Conservation (phyloP, 495 filamentous ascomycete genomes). For the Baudoinia panamericana region DNA sequence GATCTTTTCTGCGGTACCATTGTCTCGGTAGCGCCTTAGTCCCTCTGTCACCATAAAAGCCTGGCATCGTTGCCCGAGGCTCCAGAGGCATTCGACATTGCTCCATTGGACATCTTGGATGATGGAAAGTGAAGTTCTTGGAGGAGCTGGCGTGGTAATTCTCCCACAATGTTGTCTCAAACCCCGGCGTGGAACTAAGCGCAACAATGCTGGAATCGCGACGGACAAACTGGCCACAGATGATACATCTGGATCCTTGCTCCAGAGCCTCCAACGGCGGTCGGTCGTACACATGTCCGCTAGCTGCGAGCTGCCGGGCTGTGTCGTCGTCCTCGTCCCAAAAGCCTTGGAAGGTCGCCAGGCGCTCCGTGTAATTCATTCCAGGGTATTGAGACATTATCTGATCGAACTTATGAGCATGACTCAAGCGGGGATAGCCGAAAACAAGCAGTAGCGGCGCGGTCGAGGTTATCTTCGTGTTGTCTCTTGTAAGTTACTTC, state of each 20-base stretch:
- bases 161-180: too few relatives aligned
- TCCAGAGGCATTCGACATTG: conserved; percentile 18
- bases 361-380: conserved; percentile 12
- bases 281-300: conserved; percentile 17
- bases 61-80: conserved; percentile 7
- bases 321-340: conserved; percentile 13
- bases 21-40: background rate
- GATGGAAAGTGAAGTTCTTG: conserved; percentile 9
- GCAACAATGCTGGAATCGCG: conserved; percentile 6
- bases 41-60: background rate
- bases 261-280: conserved; percentile 15
- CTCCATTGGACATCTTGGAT: conserved; percentile 2
- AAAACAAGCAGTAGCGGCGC: too few relatives aligned
- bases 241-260: conserved; percentile 15
- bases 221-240: conserved; percentile 12
- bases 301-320: conserved; percentile 12
- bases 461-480: background rate
- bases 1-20: background rate
- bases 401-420: too few relatives aligned
- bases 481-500: background rate
- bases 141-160: background rate
- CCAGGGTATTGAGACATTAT: too few relatives aligned
- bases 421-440: too few relatives aligned
- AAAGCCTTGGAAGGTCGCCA: conserved; percentile 13
- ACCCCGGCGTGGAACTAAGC: too few relatives aligned